Evolutionary conservation across 345 rosid species (phyloP).

Genomic region (Populus euphratica): DNA sequence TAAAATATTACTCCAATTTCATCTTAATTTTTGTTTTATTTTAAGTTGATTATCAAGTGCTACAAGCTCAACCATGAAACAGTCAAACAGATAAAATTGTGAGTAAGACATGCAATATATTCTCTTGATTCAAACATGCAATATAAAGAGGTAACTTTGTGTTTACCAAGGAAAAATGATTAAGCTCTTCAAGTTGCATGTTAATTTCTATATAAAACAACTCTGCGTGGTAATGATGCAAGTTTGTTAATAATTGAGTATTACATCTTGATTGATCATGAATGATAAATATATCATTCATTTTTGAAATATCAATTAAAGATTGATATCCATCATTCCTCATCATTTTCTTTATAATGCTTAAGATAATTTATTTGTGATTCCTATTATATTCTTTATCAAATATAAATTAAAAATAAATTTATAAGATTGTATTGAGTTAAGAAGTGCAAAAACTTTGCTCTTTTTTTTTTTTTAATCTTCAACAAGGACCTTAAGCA

Average conservation of each 20-base stretch:
- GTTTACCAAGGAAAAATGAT: not conserved
- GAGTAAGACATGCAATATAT: not conserved
- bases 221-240: not conserved
- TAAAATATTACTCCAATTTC: too few species aligned
- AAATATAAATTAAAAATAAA: not conserved
- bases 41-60: not conserved
- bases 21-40: too few species aligned
- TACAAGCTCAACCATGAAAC: not conserved
- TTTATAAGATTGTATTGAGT: not conserved
- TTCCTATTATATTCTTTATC: not conserved
- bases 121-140: not conserved
- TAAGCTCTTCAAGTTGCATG: not conserved
- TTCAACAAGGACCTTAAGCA: not conserved
- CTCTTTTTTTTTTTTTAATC: not conserved
- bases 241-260: not conserved
- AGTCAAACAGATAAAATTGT: not conserved
- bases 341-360: constrained; percentile 1
- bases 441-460: not conserved
- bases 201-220: not conserved
- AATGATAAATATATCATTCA: not conserved
- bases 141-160: not conserved
- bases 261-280: not conserved
- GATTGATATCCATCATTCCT: not conserved
- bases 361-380: constrained; percentile 2
- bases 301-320: not conserved